Evolutionary conservation across 2,329 filamentous ascomycete species (phyloP).

Genomic region (Blumeria graminis): DNA sequence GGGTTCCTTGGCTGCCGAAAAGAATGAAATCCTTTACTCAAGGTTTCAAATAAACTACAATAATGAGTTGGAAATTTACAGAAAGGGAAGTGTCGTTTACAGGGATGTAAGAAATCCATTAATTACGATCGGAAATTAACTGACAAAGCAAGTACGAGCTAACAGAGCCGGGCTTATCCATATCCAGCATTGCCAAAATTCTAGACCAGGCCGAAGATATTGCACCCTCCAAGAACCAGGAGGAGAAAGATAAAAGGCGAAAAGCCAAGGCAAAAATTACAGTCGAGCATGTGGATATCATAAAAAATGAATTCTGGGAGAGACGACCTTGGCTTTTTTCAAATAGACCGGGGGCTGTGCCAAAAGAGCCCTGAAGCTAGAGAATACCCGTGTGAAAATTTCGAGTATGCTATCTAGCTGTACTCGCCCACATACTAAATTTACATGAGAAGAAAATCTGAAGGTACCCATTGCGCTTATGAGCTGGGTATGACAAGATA

Average conservation of each 20-base stretch:
- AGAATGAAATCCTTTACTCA: constrained; percentile 87
- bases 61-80: constrained; percentile 77
- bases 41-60: constrained; percentile 92
- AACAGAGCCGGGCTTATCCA: constrained; percentile 26
- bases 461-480: too few species aligned
- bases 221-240: constrained; percentile 47
- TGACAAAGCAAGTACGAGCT: constrained; percentile 36
- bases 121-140: not conserved
- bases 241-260: constrained; percentile 61
- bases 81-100: constrained; percentile 79
- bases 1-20: constrained; percentile 68
- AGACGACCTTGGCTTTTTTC: constrained; percentile 56
- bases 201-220: constrained; percentile 23
- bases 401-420: too few species aligned
- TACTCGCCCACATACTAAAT: too few species aligned
- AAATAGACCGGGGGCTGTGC: constrained; percentile 45
- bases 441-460: too few species aligned
- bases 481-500: too few species aligned
- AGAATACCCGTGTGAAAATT: too few species aligned
- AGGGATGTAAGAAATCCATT: constrained; percentile 26
- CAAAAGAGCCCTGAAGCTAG: constrained; percentile 23
- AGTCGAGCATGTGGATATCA: constrained; percentile 76
- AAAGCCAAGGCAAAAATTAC: constrained; percentile 58
- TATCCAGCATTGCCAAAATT: constrained; percentile 8
- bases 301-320: constrained; percentile 87